phyloP scores from a whole-genome alignment of 169 alveolate species.

The Plasmodium malariae region DNA sequence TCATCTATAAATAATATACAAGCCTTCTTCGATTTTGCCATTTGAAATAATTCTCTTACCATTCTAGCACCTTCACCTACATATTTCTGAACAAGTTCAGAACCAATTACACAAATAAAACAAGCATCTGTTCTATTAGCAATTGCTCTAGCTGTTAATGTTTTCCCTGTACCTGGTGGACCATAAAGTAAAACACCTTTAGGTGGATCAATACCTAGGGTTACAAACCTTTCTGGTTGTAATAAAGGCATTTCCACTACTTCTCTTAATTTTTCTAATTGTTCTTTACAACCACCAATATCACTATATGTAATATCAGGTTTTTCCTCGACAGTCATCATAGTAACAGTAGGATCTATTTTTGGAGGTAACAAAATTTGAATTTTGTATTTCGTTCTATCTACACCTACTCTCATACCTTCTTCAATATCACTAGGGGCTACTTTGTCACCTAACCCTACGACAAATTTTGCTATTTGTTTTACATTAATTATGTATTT shows the following conservation, averaged over 20 bases:
- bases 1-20: slow-evolving; percentile 99
- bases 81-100: slow-evolving; percentile 98
- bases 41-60: slow-evolving; percentile 97
- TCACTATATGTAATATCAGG: slow-evolving; percentile 99
- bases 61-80: slow-evolving; percentile 99
- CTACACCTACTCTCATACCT: slow-evolving; percentile 99
- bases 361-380: slow-evolving; percentile 99
- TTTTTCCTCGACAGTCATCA: slow-evolving; percentile 99
- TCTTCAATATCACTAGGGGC: slow-evolving; percentile 99
- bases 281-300: slow-evolving; percentile 99
- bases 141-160: slow-evolving; percentile 99
- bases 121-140: slow-evolving; percentile 99
- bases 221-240: slow-evolving; percentile 98
- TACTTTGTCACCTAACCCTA: slow-evolving; percentile 98
- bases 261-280: slow-evolving; percentile 96
- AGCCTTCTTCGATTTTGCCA: slow-evolving; percentile 98
- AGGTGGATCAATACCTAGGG: slow-evolving; percentile 99
- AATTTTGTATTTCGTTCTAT: slow-evolving; percentile 95
- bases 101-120: slow-evolving; percentile 99
- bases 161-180: slow-evolving; percentile 98
- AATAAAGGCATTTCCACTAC: slow-evolving; percentile 99
- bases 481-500: slow-evolving; percentile 95
- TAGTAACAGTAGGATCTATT: slow-evolving; percentile 99
- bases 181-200: slow-evolving; percentile 99
- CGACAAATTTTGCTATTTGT: slow-evolving; percentile 99